Percentiles rank a stretch among this genome's conserved stretches.
phyloP scores from a whole-genome alignment of 805 yeast genomes.

The Myxozyma neotropica region DNA sequence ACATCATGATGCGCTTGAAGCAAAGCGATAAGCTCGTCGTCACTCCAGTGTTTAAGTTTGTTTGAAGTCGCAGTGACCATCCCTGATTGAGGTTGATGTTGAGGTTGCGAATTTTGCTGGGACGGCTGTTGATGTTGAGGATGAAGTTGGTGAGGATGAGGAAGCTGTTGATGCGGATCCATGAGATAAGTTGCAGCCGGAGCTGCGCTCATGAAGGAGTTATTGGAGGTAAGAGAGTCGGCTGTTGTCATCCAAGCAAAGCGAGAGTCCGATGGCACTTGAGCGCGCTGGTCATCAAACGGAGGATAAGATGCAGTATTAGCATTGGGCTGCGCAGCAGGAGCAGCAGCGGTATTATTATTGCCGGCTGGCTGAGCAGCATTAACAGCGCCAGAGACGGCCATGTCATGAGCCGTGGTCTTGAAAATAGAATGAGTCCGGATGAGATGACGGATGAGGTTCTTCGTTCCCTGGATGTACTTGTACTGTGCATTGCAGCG shows the following conservation, averaged over 20 bases:
- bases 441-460: constrained; percentile 32
- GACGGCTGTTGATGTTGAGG: constrained; percentile 5
- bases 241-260: constrained; percentile 30
- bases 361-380: constrained; percentile 1
- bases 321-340: not conserved
- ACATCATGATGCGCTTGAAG: constrained; percentile 33
- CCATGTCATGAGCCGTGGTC: constrained; percentile 23
- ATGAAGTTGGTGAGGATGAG: not conserved
- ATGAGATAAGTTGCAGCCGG: constrained; percentile 18
- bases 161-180: constrained; percentile 19
- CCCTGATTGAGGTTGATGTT: not conserved
- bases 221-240: constrained; percentile 14
- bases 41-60: constrained; percentile 29
- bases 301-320: not conserved
- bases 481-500: constrained; percentile 31
- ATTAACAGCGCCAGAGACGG: constrained; percentile 8
- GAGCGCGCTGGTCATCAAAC: constrained; percentile 22
- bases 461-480: constrained; percentile 33
- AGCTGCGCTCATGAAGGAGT: constrained; percentile 19
- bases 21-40: constrained; percentile 28
- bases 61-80: constrained; percentile 11
- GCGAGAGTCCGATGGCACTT: constrained; percentile 13
- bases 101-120: constrained; percentile 2
- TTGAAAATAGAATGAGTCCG: constrained; percentile 29
- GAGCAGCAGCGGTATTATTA: constrained; percentile 3